phyloP scores from a whole-genome alignment of 805 yeast species.

The Wickerhamiella dianesei region DNA sequence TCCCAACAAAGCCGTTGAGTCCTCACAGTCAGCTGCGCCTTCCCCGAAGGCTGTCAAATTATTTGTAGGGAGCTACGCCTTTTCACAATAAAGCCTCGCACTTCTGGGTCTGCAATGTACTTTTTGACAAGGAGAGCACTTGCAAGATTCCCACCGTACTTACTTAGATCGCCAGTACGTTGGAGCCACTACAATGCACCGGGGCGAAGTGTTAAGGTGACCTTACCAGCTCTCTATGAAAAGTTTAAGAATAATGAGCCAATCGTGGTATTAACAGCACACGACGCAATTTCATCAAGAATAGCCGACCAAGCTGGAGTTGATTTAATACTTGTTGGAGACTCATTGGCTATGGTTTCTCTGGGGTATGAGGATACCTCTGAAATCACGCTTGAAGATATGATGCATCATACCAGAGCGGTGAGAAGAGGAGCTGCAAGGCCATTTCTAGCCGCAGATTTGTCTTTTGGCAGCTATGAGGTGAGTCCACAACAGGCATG shows the following conservation, averaged over 20 bases:
- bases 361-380: constrained; percentile 60
- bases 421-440: constrained; percentile 56
- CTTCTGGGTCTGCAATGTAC: too few species aligned
- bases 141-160: too few species aligned
- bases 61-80: too few species aligned
- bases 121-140: too few species aligned
- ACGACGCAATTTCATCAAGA: constrained; percentile 66
- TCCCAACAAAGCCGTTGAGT: too few species aligned
- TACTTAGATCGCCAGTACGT: background rate
- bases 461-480: constrained; percentile 85
- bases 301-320: constrained; percentile 52
- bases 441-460: constrained; percentile 65
- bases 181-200: constrained; percentile 13
- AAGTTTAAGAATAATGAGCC: constrained; percentile 28
- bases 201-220: constrained; percentile 21
- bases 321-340: constrained; percentile 74
- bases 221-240: constrained; percentile 30
- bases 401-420: constrained; percentile 60
- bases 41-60: too few species aligned
- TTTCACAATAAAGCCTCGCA: too few species aligned
- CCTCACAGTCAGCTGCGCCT: too few species aligned
- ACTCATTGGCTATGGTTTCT: constrained; percentile 84
- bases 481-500: constrained; percentile 48
- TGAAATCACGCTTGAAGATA: constrained; percentile 61
- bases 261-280: constrained; percentile 63